phyloP scores from a whole-genome alignment of 306 rosid species.

The Quillaja saponaria region DNA sequence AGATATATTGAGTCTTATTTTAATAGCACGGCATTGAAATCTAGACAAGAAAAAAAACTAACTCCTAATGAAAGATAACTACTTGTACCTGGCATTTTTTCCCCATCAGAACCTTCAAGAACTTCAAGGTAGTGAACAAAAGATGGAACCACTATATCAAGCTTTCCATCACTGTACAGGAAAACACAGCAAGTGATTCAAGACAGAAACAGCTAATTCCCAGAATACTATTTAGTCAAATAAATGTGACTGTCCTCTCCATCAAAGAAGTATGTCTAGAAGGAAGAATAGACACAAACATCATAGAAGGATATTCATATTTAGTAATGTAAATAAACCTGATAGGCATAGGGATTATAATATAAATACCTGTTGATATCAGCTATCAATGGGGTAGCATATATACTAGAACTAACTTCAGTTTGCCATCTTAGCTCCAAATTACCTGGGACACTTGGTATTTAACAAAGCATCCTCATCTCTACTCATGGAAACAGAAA shows the following conservation, averaged over 20 bases:
- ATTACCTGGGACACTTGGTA: constrained; percentile 82
- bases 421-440: constrained; percentile 99
- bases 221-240: constrained; percentile 3
- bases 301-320: background rate
- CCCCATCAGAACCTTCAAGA: constrained; percentile 96
- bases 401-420: constrained; percentile 95
- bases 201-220: background rate
- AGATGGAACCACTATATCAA: constrained; percentile 90
- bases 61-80: too few relatives aligned
- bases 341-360: constrained; percentile 13
- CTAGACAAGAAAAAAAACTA: too few relatives aligned
- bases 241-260: constrained; percentile 14
- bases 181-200: constrained; percentile 6
- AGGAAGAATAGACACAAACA: background rate
- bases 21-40: too few relatives aligned
- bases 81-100: constrained; percentile 82
- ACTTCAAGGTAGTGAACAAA: constrained; percentile 98
- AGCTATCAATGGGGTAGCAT: constrained; percentile 90
- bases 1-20: too few relatives aligned
- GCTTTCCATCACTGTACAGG: constrained; percentile 90
- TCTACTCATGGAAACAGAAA: constrained; percentile 35
- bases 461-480: constrained; percentile 90
- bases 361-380: constrained; percentile 81
- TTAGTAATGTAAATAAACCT: constrained; percentile 1
- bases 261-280: constrained; percentile 12